A percentile compares a stretch with the other conserved stretches of the same genome.
Evolutionary conservation across 768 basidiomycete species (phyloP).

Genomic region (Boletus fagicola): DNA sequence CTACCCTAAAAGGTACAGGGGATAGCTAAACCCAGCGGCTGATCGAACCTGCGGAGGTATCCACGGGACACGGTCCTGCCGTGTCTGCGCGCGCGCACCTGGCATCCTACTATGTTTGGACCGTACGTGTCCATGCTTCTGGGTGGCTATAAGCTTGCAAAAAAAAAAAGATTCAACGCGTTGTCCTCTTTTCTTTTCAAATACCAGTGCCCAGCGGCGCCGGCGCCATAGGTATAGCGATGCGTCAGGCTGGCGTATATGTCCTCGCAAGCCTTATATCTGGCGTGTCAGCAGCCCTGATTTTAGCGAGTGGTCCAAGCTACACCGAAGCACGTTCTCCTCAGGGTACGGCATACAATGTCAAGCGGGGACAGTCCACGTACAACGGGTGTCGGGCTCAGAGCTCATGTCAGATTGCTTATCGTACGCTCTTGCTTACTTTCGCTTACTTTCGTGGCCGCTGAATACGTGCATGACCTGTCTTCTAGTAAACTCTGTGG

Average conservation of each 20-base stretch:
- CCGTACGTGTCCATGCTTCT: slow-evolving; percentile 18
- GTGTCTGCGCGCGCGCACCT: slow-evolving; percentile 18
- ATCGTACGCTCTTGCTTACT: slow-evolving; percentile 38
- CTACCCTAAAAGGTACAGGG: neutral
- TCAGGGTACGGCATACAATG: slow-evolving; percentile 44
- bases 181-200: slow-evolving; percentile 10
- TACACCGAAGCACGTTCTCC: slow-evolving; percentile 51
- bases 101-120: slow-evolving; percentile 23
- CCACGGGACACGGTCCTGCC: slow-evolving; percentile 19
- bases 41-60: slow-evolving; percentile 3
- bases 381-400: slow-evolving; percentile 67
- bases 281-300: slow-evolving; percentile 19
- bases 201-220: slow-evolving; percentile 8
- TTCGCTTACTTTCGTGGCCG: neutral
- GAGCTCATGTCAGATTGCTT: slow-evolving; percentile 64
- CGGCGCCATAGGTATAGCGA: slow-evolving; percentile 18
- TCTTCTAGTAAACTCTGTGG: slow-evolving; percentile 51
- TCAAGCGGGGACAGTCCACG: slow-evolving; percentile 59
- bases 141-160: slow-evolving; percentile 24
- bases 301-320: slow-evolving; percentile 11
- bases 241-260: slow-evolving; percentile 18
- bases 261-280: slow-evolving; percentile 23
- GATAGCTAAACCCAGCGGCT: slow-evolving; percentile 3
- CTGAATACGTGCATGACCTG: neutral
- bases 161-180: neutral